Base-by-base conservation (phyloP, 169 alveolate genomes). In the Eimeria acervulina region DNA sequence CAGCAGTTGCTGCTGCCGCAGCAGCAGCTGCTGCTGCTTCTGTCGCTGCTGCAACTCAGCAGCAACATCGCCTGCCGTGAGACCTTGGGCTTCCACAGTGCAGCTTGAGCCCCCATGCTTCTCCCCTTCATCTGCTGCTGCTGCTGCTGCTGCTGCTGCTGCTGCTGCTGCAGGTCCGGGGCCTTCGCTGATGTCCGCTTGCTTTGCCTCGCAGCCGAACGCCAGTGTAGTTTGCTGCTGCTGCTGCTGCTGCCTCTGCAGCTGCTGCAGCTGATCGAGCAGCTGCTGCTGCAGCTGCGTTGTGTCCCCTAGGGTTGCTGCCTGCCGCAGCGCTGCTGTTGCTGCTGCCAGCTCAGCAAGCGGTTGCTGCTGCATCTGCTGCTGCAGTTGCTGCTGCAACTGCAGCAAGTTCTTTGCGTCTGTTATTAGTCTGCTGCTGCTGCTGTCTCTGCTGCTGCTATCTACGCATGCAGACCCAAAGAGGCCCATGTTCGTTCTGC, bases 271-370 rank as follows among this genome's bases (percentile, higher is more conserved):
- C 83, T 72, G 83, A 8, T 72, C 83, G 47, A 72, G 47, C 52
- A 72, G 83, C 83, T 72, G 83, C 83, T 72, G 83, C 83, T 72
- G 83, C 40, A 72, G 83, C 47, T 72, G 83, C n/a, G 83, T 36
- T 36, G 83, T 72, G 44, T 72, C 83, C 52, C 83, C 83, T 3
- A 72, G 47, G 40, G 44, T 36, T 12, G n/a, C 44, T n/a, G 83
- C 83, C 17, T 72, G 83, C 21, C 83, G 83, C 13, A 72, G 40
- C 7, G 83, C 83, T 72, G 83, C 83, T n/a, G 83, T 5, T 72
- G 83, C 83, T 13, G 83, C 83, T 72, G 83, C 83, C 6, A 72
- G 83, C 15, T 72, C 83, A 7, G 42, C 83, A 36, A 72, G 44
- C 7, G 52, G 40, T 44, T 72, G 83, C 83, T 72, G 83, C 47